Evolutionary conservation across 805 yeast species (phyloP).

Genomic region (Cyberlindnera amylophila): DNA sequence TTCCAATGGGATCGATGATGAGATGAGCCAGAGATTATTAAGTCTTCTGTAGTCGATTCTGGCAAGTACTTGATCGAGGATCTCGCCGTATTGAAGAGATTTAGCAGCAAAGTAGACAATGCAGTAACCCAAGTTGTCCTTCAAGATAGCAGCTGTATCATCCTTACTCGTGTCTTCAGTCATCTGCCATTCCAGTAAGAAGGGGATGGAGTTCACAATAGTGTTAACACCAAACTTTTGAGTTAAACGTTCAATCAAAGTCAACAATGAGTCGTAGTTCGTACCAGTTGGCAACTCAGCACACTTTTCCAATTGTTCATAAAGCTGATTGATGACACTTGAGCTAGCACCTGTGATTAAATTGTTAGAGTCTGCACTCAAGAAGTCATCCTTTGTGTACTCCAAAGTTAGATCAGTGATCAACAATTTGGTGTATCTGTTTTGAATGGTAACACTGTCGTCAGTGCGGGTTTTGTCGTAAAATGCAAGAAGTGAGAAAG

Average conservation of each 20-base stretch:
- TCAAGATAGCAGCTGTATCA: slow-evolving; percentile 4
- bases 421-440: slow-evolving; percentile 19
- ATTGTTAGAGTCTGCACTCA: slow-evolving; percentile 17
- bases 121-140: slow-evolving; percentile 22
- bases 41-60: slow-evolving; percentile 23
- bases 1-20: slow-evolving; percentile 13
- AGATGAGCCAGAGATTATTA: slow-evolving; percentile 18
- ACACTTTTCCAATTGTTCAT: slow-evolving; percentile 21
- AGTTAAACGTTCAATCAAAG: slow-evolving; percentile 22
- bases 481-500: slow-evolving; percentile 18
- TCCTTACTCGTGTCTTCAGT: neutral
- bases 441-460: slow-evolving; percentile 13
- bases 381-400: slow-evolving; percentile 16
- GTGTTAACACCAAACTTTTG: slow-evolving; percentile 44
- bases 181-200: slow-evolving; percentile 42
- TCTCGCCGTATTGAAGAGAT: slow-evolving; percentile 7
- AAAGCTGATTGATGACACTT: slow-evolving; percentile 22
- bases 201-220: slow-evolving; percentile 41
- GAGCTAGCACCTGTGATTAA: slow-evolving; percentile 19
- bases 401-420: slow-evolving; percentile 19
- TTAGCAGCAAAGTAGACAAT: slow-evolving; percentile 16
- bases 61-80: slow-evolving; percentile 15
- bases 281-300: slow-evolving; percentile 4
- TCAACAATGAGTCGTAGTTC: slow-evolving; percentile 5
- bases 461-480: slow-evolving; percentile 1